These are phyloP conservation scores for Huntiella abstrusa DNA, from an alignment of 2,329 filamentous ascomycete genomes.

Conservation along the genomic window DNA sequence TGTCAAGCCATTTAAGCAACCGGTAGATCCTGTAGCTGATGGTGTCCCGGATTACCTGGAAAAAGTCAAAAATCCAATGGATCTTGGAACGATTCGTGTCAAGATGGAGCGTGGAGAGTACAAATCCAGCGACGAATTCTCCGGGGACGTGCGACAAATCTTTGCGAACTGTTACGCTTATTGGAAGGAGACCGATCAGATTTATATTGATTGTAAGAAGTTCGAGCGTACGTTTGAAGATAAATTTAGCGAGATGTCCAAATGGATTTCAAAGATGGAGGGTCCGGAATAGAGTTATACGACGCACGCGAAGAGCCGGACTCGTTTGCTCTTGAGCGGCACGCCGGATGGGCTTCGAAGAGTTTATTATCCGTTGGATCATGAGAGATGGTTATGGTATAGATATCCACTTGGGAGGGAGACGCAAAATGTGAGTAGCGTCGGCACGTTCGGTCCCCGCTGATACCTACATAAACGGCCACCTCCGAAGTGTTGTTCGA, in stretches of 20 bases:
- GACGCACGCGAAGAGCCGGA: too few species aligned
- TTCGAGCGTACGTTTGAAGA: conserved; percentile 40
- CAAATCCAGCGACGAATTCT: conserved; percentile 31
- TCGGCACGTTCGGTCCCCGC: too few species aligned
- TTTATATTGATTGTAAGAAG: conserved; percentile 36
- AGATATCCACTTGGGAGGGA: too few species aligned
- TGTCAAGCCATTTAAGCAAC: conserved; percentile 41
- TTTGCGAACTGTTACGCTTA: conserved; percentile 47
- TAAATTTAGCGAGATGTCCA: conserved; percentile 39
- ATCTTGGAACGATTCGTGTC: conserved; percentile 37
- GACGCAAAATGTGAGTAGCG: too few species aligned
- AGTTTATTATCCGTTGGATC: too few species aligned
- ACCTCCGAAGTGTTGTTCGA: too few species aligned
- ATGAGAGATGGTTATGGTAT: too few species aligned
- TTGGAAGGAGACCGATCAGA: conserved; percentile 35
- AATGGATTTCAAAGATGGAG: conserved; percentile 37
- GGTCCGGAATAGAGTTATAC: conserved; percentile 1
- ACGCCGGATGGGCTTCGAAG: too few species aligned
- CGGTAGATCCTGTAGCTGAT: conserved; percentile 36
- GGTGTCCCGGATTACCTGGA: conserved; percentile 42
- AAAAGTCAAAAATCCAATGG: conserved; percentile 43
- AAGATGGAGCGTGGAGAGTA: conserved; percentile 40
- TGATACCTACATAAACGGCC: too few species aligned
- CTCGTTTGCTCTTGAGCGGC: too few species aligned
- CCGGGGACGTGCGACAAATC: conserved; percentile 39